A percentile compares a stretch with the other conserved stretches of the same genome.
phyloP scores from a whole-genome alignment of 305 asterid genomes.

The Rubia occidens region DNA sequence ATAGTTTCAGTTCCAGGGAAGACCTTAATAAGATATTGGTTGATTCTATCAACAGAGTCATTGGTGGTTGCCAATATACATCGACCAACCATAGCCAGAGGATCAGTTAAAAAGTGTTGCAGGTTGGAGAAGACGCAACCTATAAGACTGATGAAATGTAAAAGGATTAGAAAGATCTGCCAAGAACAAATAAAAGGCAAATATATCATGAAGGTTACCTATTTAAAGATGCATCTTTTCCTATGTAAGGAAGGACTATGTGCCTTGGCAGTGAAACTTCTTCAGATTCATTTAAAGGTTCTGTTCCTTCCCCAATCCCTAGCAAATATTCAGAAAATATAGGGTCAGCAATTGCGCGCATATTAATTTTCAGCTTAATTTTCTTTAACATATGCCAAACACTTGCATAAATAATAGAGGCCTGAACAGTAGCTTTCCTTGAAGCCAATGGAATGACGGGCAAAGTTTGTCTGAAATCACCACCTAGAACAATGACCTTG shows the following conservation, averaged over 20 bases:
- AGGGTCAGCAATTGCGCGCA: neutral
- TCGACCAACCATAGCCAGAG: neutral
- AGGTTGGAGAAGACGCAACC: neutral
- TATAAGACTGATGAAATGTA: neutral
- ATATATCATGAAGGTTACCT: no score
- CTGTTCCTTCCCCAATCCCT: neutral
- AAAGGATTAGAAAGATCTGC: no score
- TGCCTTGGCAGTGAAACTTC: neutral
- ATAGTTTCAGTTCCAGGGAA: neutral
- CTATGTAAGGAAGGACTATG: neutral
- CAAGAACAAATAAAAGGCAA: no score
- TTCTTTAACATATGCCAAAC: neutral
- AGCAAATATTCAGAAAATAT: neutral
- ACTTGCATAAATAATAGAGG: neutral
- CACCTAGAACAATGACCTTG: neutral
- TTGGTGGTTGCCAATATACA: neutral
- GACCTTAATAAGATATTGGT: neutral
- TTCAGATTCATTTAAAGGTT: neutral
- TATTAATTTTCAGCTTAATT: neutral
- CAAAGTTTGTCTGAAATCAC: neutral
- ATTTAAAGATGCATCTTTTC: neutral
- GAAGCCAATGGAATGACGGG: neutral
- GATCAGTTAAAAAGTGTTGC: no score
- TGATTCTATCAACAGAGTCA: slow-evolving; percentile 16
- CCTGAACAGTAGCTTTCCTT: neutral